A percentile compares a stretch with the other conserved stretches of the same genome.
Evolutionary conservation across 139 green algal genomes (phyloP).

Genomic region (Coelastrella sp.): DNA sequence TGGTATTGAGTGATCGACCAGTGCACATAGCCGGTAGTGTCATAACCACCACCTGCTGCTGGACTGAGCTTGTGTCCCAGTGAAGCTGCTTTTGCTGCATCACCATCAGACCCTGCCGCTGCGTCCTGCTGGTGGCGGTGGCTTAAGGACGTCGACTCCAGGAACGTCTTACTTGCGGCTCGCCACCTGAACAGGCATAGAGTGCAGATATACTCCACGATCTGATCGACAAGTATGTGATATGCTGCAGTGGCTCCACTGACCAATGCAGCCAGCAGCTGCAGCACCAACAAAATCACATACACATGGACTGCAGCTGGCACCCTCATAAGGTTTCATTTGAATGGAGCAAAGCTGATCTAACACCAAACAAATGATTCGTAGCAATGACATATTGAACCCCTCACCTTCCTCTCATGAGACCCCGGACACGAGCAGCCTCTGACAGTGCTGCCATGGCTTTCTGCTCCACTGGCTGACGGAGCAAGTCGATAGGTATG

Average conservation of each 20-base stretch:
- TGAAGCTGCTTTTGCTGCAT: background rate
- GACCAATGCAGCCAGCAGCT: too few relatives aligned
- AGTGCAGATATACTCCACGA: too few relatives aligned
- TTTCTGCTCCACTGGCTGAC: conserved; percentile 30
- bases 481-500: conserved; percentile 23
- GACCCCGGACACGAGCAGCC: background rate
- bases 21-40: background rate
- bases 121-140: background rate
- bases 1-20: background rate
- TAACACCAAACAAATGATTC: too few relatives aligned
- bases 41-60: background rate
- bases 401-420: background rate
- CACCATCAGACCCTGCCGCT: background rate
- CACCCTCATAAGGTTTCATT: too few relatives aligned
- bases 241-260: too few relatives aligned
- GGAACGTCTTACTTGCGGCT: conserved; percentile 2
- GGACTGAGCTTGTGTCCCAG: conserved; percentile 1
- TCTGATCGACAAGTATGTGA: too few relatives aligned
- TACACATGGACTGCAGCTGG: too few relatives aligned
- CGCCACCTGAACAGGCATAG: conserved; percentile 23
- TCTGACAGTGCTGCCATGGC: conserved; percentile 1
- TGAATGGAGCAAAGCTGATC: too few relatives aligned
- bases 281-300: too few relatives aligned
- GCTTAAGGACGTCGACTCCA: background rate
- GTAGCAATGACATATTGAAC: background rate